These are phyloP conservation scores for Sugiyamaella castrensis DNA, from an alignment of 1,139 yeast species.

Conservation along the genomic window DNA sequence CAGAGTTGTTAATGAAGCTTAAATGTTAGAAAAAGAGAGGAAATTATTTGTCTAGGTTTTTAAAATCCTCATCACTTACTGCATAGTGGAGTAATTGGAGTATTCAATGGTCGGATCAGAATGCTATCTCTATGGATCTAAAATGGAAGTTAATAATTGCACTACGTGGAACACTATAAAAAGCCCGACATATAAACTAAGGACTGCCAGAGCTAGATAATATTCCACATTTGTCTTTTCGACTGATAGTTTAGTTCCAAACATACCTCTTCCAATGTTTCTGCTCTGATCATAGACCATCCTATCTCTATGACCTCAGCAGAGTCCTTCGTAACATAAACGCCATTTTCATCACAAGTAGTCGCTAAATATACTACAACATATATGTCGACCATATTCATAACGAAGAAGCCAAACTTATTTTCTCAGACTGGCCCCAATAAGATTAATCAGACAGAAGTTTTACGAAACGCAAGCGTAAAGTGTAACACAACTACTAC, in stretches of 20 bases:
- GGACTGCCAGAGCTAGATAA: no score
- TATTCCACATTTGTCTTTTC: slow-evolving; percentile 19
- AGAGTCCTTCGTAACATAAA: slow-evolving; percentile 58
- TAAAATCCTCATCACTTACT: no score
- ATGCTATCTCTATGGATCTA: slow-evolving; percentile 43
- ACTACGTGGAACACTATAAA: not conserved
- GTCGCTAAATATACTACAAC: slow-evolving; percentile 63
- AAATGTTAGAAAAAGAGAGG: no score
- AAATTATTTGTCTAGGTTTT: not conserved
- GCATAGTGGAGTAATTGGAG: slow-evolving; percentile 66
- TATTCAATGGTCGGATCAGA: slow-evolving; percentile 59
- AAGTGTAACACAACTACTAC: no score
- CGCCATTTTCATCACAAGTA: slow-evolving; percentile 65
- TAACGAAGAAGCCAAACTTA: no score
- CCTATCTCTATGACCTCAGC: slow-evolving; percentile 66
- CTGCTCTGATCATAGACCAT: slow-evolving; percentile 53
- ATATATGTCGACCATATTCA: slow-evolving; percentile 54
- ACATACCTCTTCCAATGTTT: slow-evolving; percentile 28
- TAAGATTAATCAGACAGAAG: no score
- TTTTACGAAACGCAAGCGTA: no score
- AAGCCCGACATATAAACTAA: no score
- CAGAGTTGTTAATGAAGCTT: slow-evolving; percentile 42
- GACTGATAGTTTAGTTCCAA: no score
- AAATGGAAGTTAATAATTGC: slow-evolving; percentile 39
- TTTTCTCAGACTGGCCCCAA: no score